A percentile compares a stretch with the other conserved stretches of the same genome.
These are phyloP conservation scores for Monosporascus cannonballus DNA, from an alignment of 2,329 filamentous ascomycete species.

Conservation along the genomic window DNA sequence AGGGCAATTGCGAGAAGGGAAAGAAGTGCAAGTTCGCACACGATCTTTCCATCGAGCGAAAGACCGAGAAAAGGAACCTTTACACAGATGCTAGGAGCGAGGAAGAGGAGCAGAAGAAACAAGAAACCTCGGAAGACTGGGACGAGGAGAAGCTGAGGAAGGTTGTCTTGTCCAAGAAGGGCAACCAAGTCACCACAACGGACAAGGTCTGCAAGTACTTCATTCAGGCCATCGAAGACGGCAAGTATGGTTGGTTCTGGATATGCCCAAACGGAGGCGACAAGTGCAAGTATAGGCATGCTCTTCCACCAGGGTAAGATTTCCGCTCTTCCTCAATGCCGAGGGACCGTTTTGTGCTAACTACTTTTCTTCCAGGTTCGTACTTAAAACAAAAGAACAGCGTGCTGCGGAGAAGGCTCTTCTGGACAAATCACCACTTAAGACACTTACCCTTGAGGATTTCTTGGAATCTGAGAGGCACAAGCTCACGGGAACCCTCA, in stretches of 20 bases:
- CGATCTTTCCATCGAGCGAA: slow-evolving; percentile 81
- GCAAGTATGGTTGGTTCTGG: slow-evolving; percentile 99
- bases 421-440: slow-evolving; percentile 90
- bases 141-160: slow-evolving; percentile 91
- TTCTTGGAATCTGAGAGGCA: slow-evolving; percentile 95
- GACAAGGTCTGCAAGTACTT: slow-evolving; percentile 99
- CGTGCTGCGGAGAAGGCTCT: slow-evolving; percentile 91
- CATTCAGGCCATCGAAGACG: slow-evolving; percentile 93
- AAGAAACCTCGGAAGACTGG: slow-evolving; percentile 93
- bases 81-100: slow-evolving; percentile 78
- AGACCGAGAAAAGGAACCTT: slow-evolving; percentile 84
- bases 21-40: slow-evolving; percentile 98
- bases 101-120: slow-evolving; percentile 74
- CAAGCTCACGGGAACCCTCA: slow-evolving; percentile 86
- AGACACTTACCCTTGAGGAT: slow-evolving; percentile 92
- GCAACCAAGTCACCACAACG: slow-evolving; percentile 89
- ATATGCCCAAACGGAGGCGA: slow-evolving; percentile 92
- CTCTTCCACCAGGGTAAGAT: slow-evolving; percentile 81
- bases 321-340: slow-evolving; percentile 17
- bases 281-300: slow-evolving; percentile 98
- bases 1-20: slow-evolving; percentile 94
- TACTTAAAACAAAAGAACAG: slow-evolving; percentile 97
- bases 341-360: slow-evolving; percentile 2
- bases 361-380: slow-evolving; percentile 56
- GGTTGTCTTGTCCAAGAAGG: slow-evolving; percentile 93